These are phyloP conservation scores for Xanthoparmelia taractica DNA, from an alignment of 495 filamentous ascomycete genomes.

Conservation along the genomic window DNA sequence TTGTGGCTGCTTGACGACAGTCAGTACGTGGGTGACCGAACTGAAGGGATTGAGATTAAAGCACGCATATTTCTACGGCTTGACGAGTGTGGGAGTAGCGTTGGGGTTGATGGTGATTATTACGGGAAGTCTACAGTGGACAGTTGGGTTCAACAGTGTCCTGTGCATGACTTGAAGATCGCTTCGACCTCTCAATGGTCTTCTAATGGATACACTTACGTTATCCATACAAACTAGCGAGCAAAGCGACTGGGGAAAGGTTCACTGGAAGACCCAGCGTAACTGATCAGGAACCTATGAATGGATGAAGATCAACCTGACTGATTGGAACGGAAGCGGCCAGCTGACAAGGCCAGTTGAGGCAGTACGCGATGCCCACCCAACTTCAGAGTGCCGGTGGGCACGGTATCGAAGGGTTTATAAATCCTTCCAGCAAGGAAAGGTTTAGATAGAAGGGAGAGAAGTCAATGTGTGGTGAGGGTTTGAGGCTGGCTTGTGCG, in stretches of 20 bases:
- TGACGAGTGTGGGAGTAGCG: conserved; percentile 53
- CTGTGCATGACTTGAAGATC: conserved; percentile 36
- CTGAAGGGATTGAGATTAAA: conserved; percentile 56
- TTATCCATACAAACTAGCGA: neutral
- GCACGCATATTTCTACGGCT: conserved; percentile 71
- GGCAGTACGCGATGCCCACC: neutral
- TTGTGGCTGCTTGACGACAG: conserved; percentile 81
- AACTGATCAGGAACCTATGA: neutral
- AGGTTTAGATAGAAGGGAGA: neutral
- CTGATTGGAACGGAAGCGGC: neutral
- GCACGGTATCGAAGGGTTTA: neutral
- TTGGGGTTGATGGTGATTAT: conserved; percentile 63
- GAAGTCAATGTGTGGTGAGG: neutral
- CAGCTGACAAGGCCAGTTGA: neutral
- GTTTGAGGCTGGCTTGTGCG: neutral
- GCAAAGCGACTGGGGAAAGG: neutral
- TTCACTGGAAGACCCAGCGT: neutral
- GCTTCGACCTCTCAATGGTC: neutral
- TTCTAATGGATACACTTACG: neutral
- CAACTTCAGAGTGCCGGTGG: neutral
- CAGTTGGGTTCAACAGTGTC: conserved; percentile 48
- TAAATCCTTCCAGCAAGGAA: neutral
- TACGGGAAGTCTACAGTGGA: conserved; percentile 78
- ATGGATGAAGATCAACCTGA: neutral
- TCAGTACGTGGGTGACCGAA: conserved; percentile 89